Evolutionary conservation across 305 asterid species (phyloP).

Genomic region (Solanum hybrid): DNA sequence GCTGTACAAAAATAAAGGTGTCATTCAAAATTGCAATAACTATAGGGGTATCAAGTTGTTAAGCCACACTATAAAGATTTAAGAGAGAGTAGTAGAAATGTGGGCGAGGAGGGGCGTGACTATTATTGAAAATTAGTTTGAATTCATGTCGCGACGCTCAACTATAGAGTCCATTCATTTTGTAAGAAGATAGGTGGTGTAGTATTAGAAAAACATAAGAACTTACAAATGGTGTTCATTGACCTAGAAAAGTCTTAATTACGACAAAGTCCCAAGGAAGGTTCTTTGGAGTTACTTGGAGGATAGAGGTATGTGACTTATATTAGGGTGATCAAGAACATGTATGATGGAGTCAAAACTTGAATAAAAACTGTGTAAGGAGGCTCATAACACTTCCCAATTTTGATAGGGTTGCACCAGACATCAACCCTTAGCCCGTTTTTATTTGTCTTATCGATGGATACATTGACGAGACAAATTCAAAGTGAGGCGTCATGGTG

Average conservation of each 20-base stretch:
- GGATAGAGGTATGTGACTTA: neutral
- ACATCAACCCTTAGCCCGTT: neutral
- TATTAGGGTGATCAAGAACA: neutral
- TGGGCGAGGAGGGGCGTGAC: neutral
- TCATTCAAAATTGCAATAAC: neutral
- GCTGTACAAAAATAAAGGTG: neutral
- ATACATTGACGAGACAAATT: neutral
- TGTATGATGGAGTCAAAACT: neutral
- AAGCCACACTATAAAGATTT: neutral
- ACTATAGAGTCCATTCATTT: neutral
- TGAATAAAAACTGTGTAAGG: neutral
- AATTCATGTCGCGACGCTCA: neutral
- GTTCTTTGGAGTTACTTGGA: neutral
- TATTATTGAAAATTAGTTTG: neutral
- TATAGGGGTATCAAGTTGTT: neutral
- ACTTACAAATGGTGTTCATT: neutral
- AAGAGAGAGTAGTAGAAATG: neutral
- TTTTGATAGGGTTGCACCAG: neutral
- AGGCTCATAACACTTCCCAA: neutral
- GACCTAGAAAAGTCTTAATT: neutral
- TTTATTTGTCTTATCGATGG: neutral
- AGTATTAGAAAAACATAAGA: neutral
- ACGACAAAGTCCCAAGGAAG: neutral
- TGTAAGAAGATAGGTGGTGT: neutral
- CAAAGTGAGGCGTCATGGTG: neutral